Conservation (phyloP, 176 grass and related monocot species). For the Microstegium vimineum region DNA sequence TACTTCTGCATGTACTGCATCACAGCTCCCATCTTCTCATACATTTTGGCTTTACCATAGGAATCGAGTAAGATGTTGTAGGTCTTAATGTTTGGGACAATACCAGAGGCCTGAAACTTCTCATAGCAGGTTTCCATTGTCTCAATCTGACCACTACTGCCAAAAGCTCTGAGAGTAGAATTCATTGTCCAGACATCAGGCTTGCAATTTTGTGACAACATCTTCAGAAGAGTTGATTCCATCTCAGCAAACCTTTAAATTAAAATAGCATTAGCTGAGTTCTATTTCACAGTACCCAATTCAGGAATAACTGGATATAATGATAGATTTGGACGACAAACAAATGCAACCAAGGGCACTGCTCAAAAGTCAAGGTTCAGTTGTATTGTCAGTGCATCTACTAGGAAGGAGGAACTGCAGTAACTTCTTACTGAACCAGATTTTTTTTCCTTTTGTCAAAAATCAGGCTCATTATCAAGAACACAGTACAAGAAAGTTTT, state of each 20-base stretch:
- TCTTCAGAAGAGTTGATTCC: conserved; percentile 82
- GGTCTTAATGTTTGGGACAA: conserved; percentile 84
- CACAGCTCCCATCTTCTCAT: conserved; percentile 94
- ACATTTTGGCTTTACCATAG: conserved; percentile 90
- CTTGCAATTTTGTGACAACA: conserved; percentile 70
- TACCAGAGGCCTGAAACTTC: conserved; percentile 85
- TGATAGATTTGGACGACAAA: background rate
- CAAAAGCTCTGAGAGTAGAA: conserved; percentile 79
- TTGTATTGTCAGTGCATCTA: background rate
- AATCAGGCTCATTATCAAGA: background rate
- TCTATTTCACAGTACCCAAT: background rate
- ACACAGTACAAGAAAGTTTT: background rate
- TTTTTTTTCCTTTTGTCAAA: background rate
- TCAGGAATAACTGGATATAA: background rate
- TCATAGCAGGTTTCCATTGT: conserved; percentile 93
- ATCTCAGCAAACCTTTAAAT: conserved; percentile 71
- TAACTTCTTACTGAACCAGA: background rate
- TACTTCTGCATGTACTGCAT: conserved; percentile 99
- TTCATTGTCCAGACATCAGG: conserved; percentile 99
- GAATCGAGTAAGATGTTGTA: conserved; percentile 96
- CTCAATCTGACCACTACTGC: conserved; percentile 79
- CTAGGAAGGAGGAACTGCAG: background rate
- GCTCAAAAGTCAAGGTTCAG: background rate
- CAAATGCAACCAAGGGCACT: background rate
- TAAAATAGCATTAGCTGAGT: background rate